These are phyloP conservation scores for Aspergillus unguis DNA, from an alignment of 2,329 filamentous ascomycete species.

Conservation along the genomic window DNA sequence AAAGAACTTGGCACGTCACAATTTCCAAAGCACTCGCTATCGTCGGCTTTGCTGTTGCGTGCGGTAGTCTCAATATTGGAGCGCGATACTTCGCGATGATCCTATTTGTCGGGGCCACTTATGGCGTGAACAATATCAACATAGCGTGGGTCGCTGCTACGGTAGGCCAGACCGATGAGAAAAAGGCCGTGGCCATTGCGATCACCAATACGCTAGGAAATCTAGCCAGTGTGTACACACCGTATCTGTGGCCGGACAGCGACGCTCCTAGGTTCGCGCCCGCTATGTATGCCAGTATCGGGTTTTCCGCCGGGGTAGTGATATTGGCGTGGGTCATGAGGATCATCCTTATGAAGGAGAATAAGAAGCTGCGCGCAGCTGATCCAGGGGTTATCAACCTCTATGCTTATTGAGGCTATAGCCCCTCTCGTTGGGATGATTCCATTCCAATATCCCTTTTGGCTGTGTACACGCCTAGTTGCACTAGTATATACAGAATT, in stretches of 20 bases:
- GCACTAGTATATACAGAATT: background rate
- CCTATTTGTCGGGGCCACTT: slow-evolving; percentile 30
- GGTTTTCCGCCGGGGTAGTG: slow-evolving; percentile 15
- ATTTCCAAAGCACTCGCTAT: slow-evolving; percentile 24
- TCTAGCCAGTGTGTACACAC: slow-evolving; percentile 39
- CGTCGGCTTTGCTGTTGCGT: slow-evolving; percentile 31
- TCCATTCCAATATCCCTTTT: background rate
- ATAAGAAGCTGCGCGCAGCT: slow-evolving; percentile 11
- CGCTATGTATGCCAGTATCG: slow-evolving; percentile 17
- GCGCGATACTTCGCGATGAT: slow-evolving; percentile 33
- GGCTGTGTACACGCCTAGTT: background rate
- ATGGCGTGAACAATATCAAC: slow-evolving; percentile 40
- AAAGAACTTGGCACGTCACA: slow-evolving; percentile 32
- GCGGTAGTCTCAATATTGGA: slow-evolving; percentile 26
- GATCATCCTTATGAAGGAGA: slow-evolving; percentile 9
- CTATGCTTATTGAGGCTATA: slow-evolving; percentile 8
- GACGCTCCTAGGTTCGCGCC: slow-evolving; percentile 14
- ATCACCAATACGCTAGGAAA: slow-evolving; percentile 45
- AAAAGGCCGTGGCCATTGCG: slow-evolving; percentile 42
- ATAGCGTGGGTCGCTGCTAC: slow-evolving; percentile 44
- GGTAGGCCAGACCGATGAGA: slow-evolving; percentile 42
- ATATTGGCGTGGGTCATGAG: slow-evolving; percentile 15
- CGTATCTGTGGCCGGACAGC: slow-evolving; percentile 35
- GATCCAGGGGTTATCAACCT: slow-evolving; percentile 14
- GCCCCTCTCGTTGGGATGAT: background rate